These are phyloP conservation scores for Aschersonia sp. DNA, from an alignment of 2,329 filamentous ascomycete genomes.

Conservation along the genomic window DNA sequence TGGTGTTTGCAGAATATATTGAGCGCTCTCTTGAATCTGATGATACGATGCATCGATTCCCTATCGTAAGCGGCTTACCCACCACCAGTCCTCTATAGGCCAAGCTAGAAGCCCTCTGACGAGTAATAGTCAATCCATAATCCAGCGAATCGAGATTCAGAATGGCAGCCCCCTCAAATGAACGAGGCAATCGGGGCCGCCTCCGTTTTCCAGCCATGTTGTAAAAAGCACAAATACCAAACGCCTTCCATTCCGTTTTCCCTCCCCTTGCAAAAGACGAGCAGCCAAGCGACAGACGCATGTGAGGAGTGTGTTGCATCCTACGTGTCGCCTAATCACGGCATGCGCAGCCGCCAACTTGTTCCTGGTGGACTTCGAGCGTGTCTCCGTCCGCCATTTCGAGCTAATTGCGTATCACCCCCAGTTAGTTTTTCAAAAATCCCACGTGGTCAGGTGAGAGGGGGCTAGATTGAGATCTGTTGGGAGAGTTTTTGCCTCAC, in stretches of 20 bases:
- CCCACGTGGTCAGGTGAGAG: too few species aligned
- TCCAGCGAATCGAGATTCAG: too few species aligned
- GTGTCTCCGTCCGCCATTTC: slow-evolving; percentile 96
- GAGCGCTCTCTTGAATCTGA: too few species aligned
- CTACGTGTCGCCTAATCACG: neutral
- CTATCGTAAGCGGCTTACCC: too few species aligned
- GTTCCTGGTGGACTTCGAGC: slow-evolving; percentile 94
- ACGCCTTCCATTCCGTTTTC: slow-evolving; percentile 1
- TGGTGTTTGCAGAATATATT: too few species aligned
- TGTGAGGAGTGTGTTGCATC: neutral
- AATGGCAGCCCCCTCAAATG: too few species aligned
- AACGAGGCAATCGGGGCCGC: too few species aligned
- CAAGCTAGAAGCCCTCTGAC: too few species aligned
- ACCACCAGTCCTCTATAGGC: too few species aligned
- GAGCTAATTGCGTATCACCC: slow-evolving; percentile 39
- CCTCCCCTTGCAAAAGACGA: neutral
- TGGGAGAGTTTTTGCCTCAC: slow-evolving; percentile 16
- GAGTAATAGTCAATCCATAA: too few species aligned
- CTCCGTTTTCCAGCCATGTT: neutral
- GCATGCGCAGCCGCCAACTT: slow-evolving; percentile 58
- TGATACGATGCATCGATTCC: too few species aligned
- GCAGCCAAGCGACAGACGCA: slow-evolving; percentile 1
- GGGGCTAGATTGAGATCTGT: too few species aligned
- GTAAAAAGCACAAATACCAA: neutral
- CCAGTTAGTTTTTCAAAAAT: neutral